These are phyloP conservation scores for Artemisia tridentata DNA, from an alignment of 129 eudicot species.

Conservation along the genomic window DNA sequence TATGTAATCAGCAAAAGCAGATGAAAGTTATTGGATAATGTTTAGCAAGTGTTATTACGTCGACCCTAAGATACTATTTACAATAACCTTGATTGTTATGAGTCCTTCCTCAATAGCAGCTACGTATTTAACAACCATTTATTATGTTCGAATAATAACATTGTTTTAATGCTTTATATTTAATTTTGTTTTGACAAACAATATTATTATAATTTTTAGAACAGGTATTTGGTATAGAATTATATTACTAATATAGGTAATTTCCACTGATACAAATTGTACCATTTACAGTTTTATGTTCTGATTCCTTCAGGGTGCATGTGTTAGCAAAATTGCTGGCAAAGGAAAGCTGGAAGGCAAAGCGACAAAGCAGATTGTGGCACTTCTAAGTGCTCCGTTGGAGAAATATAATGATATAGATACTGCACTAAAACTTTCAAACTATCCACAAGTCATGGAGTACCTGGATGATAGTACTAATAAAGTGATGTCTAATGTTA, in stretches of 20 bases:
- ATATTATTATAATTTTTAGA: background rate
- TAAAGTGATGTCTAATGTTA: constrained; percentile 87
- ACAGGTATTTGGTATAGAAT: too few species aligned
- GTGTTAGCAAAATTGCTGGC: constrained; percentile 77
- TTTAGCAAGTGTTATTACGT: background rate
- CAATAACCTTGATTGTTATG: too few species aligned
- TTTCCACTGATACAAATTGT: constrained; percentile 7
- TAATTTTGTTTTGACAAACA: constrained; percentile 1
- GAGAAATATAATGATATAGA: constrained; percentile 90
- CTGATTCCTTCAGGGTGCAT: constrained; percentile 68
- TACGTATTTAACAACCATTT: too few species aligned
- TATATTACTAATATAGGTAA: background rate
- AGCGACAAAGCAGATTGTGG: constrained; percentile 90
- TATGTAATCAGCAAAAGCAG: background rate
- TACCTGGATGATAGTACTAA: constrained; percentile 72
- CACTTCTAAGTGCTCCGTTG: constrained; percentile 96
- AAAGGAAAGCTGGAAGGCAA: constrained; percentile 80
- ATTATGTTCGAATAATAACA: background rate
- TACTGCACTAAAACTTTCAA: constrained; percentile 85
- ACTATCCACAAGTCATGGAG: constrained; percentile 91
- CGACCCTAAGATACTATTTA: too few species aligned
- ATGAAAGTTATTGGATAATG: constrained; percentile 2
- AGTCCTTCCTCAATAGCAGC: too few species aligned
- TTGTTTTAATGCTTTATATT: background rate
- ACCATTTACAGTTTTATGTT: constrained; percentile 15